Evolutionary conservation across 2,329 filamentous ascomycete genomes (phyloP).

Genomic region (Hypoxylon sp.): DNA sequence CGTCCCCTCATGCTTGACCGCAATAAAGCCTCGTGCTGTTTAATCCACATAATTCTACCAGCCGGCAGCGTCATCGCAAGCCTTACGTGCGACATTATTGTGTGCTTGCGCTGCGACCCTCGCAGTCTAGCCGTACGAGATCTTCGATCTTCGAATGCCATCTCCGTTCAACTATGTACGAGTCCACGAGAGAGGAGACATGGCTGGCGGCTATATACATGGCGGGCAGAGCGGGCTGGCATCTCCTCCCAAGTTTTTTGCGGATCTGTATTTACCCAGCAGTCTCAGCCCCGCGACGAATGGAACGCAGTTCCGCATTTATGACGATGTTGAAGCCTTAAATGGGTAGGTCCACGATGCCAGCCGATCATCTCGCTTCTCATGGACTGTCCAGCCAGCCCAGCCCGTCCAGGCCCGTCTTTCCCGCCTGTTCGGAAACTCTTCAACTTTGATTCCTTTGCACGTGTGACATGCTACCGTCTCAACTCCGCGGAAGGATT

Average conservation of each 20-base stretch:
- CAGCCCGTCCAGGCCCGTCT: too few relatives aligned
- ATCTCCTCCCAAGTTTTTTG: conserved; percentile 23
- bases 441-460: neutral
- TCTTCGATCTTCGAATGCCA: conserved; percentile 16
- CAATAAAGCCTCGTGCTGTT: conserved; percentile 23
- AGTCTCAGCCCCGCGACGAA: conserved; percentile 22
- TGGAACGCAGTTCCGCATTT: conserved; percentile 28
- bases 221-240: too few relatives aligned
- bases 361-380: conserved; percentile 22
- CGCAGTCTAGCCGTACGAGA: neutral
- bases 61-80: conserved; percentile 25
- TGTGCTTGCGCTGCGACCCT: conserved; percentile 12
- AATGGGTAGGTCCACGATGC: conserved; percentile 24
- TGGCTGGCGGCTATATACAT: too few relatives aligned
- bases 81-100: conserved; percentile 30
- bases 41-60: conserved; percentile 16
- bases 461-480: conserved; percentile 1
- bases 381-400: too few relatives aligned
- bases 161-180: conserved; percentile 5
- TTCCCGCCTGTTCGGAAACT: conserved; percentile 8
- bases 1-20: conserved; percentile 13
- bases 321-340: conserved; percentile 31
- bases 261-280: conserved; percentile 15
- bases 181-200: too few relatives aligned
- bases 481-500: conserved; percentile 12